Evolutionary conservation across 805 yeast species (phyloP).

Genomic region (Barnettozyma californica): DNA sequence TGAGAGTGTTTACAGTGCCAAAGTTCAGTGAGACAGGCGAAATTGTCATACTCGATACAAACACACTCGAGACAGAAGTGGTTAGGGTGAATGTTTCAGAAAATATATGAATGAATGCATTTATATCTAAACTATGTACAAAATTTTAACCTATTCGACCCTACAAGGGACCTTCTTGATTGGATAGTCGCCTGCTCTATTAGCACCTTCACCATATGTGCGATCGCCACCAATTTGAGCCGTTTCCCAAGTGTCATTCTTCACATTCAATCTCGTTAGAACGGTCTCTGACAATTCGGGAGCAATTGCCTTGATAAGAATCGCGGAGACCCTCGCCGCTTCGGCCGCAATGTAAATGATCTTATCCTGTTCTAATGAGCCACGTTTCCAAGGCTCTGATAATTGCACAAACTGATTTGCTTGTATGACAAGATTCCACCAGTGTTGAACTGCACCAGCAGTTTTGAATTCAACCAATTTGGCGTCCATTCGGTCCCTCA

Average conservation of each 20-base stretch:
- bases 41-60: constrained; percentile 54
- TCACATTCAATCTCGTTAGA: constrained; percentile 61
- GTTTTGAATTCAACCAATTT: constrained; percentile 45
- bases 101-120: background rate
- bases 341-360: constrained; percentile 67
- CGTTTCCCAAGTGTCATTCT: constrained; percentile 36
- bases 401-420: constrained; percentile 67
- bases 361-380: constrained; percentile 38
- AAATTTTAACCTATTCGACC: constrained; percentile 1
- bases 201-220: constrained; percentile 54
- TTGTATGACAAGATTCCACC: constrained; percentile 54
- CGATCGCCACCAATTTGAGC: constrained; percentile 54
- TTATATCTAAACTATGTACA: background rate
- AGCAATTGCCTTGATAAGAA: constrained; percentile 65
- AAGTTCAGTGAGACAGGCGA: constrained; percentile 61
- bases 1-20: constrained; percentile 65
- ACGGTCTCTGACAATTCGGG: constrained; percentile 57
- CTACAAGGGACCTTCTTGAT: constrained; percentile 29
- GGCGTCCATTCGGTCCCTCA: constrained; percentile 36
- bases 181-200: constrained; percentile 47
- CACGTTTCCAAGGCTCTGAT: constrained; percentile 69
- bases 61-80: constrained; percentile 49
- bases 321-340: constrained; percentile 57
- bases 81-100: constrained; percentile 27
- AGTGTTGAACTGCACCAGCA: constrained; percentile 46